Evolutionary conservation across 2,329 filamentous ascomycete species (phyloP), one percentile per base, ranked within the genome.

Genomic region (Aspergillus terreus): DNA sequence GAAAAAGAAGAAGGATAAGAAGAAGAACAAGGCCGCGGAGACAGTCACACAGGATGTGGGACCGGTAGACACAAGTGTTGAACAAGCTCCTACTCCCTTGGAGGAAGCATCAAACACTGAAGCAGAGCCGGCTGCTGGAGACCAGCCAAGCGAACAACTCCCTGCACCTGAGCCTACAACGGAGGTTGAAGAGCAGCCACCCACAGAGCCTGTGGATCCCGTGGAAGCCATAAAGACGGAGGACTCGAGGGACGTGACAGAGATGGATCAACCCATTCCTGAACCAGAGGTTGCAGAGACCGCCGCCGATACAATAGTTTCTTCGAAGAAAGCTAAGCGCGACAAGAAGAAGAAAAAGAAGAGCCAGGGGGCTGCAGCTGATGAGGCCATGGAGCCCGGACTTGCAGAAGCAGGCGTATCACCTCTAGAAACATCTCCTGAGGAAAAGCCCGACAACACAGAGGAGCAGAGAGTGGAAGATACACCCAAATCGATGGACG

Each of bases 1-100:
- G 55, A 61, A 62, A 45, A 65, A 68, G 47, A 71, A 67, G 54
- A 68, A 67, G 53, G 72, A 70, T 52, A 70, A 70, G 52, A 68
- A 68, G 53, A 66, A 59, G 58, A 58, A 50, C 43, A 59, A 60
- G 49, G 58, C 44, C 43, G 42, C 51, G 30, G 54, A 61, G 27
- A n/a, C 54, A 35, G 36, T 49, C 44, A 48, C 48, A 46, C 47
- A 57, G 7, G 63, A 65, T 11, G 6, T 12, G n/a, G 7, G 15
- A 32, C 12, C 14, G 7, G 35, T 10, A 38, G 35, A 38, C 3
- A 7, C 27, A 30, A 11, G 27, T 10, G 27, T 4, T 30, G 10
- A 9, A 30, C 27, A 1, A 9, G 7, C 27, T 30, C 27, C 27
- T 11, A 30, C 7, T 30, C 10, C 27, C 27, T 30, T 9, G 9